These are phyloP conservation scores for Castanea sativa DNA, from an alignment of 306 rosid genomes.

Conservation along the genomic window DNA sequence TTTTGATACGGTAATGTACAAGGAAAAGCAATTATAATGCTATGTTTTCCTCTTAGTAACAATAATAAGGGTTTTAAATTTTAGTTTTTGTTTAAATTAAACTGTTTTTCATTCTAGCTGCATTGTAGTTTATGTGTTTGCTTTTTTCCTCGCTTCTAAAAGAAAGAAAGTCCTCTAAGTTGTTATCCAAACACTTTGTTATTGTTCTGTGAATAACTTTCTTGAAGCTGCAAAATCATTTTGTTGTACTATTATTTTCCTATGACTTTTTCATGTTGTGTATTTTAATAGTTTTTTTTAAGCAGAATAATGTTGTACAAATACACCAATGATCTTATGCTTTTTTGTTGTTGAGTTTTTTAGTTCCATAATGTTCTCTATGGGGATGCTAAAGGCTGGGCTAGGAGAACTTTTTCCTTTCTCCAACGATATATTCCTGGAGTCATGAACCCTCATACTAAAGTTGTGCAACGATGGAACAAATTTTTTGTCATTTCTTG, in stretches of 20 bases:
- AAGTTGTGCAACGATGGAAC: slow-evolving; percentile 73
- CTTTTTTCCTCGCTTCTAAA: slow-evolving; percentile 16
- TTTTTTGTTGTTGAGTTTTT: slow-evolving; percentile 62
- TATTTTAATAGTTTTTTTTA: background rate
- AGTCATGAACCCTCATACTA: slow-evolving; percentile 82
- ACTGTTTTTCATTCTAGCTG: too few relatives aligned
- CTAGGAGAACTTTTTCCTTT: slow-evolving; percentile 46
- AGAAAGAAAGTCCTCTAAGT: slow-evolving; percentile 16
- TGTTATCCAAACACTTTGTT: background rate
- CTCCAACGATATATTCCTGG: slow-evolving; percentile 56
- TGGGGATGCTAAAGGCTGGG: slow-evolving; percentile 82
- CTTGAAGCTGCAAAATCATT: slow-evolving; percentile 16
- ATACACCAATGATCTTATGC: slow-evolving; percentile 14
- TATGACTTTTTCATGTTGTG: background rate
- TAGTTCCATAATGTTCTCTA: slow-evolving; percentile 68
- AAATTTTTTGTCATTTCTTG: slow-evolving; percentile 67
- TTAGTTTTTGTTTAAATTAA: too few relatives aligned
- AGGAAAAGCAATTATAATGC: too few relatives aligned
- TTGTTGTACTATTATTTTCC: background rate
- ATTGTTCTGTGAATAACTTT: background rate
- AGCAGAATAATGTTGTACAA: slow-evolving; percentile 1
- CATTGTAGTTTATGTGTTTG: too few relatives aligned
- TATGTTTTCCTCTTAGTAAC: too few relatives aligned
- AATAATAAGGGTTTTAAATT: slow-evolving; percentile 20
- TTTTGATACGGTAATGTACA: too few relatives aligned